phyloP scores from a whole-genome alignment of 176 grass and related monocot genomes.

The Phoenix roebelenii region DNA sequence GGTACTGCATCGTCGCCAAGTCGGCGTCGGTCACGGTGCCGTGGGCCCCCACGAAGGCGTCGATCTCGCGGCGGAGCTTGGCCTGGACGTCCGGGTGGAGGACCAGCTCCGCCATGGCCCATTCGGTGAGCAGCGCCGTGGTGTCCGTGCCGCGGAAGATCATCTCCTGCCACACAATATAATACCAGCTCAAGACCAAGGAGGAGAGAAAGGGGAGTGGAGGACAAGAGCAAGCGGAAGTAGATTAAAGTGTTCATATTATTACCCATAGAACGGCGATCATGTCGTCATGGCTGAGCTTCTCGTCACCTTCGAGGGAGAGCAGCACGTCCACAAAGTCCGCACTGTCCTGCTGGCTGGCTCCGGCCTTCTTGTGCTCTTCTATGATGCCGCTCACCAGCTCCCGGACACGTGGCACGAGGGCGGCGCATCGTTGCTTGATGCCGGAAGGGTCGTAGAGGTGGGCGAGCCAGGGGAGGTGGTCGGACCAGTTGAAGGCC shows the following conservation, averaged over 20 bases:
- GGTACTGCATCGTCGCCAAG: conserved; percentile 46
- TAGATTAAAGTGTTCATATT: no score
- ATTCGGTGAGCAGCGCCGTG: conserved; percentile 67
- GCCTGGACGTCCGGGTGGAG: conserved; percentile 38
- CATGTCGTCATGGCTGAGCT: conserved; percentile 56
- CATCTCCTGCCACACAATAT: conserved; percentile 46
- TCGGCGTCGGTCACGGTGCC: conserved; percentile 31
- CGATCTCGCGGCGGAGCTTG: conserved; percentile 42
- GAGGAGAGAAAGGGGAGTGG: no score
- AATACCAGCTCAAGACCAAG: no score
- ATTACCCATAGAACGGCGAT: conserved; percentile 71
- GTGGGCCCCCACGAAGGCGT: conserved; percentile 2
- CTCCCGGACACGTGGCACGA: conserved; percentile 46
- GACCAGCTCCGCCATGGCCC: conserved; percentile 72
- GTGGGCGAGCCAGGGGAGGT: conserved; percentile 49
- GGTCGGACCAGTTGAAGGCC: conserved; percentile 80
- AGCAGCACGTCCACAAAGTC: conserved; percentile 78
- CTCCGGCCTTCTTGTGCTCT: conserved; percentile 28
- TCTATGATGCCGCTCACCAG: conserved; percentile 47
- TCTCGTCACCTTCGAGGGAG: conserved; percentile 54
- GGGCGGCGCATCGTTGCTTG: conserved; percentile 32
- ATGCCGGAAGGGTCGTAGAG: conserved; percentile 46
- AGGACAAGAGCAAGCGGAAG: no score
- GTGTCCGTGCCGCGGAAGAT: conserved; percentile 84
- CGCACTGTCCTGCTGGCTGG: conserved; percentile 8